Evolutionary conservation across 345 rosid genomes (phyloP).

Genomic region (Cardamine occulta): DNA sequence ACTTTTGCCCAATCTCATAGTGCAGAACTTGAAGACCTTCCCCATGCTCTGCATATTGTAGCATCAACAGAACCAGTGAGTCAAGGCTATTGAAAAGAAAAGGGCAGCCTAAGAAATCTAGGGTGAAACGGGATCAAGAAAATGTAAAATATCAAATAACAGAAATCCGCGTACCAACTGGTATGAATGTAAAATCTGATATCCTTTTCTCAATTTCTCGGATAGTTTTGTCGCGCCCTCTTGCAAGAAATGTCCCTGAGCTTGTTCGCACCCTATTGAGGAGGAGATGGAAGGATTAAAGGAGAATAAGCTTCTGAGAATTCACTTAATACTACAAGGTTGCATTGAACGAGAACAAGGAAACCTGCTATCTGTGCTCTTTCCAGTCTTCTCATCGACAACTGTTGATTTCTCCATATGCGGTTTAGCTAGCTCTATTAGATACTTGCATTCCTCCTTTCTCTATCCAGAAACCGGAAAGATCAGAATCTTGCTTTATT

Average conservation of each 20-base stretch:
- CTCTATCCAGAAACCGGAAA: slow-evolving; percentile 49
- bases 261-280: slow-evolving; percentile 86
- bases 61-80: slow-evolving; percentile 15
- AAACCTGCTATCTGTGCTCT: slow-evolving; percentile 92
- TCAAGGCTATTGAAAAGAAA: not conserved
- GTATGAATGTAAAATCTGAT: slow-evolving; percentile 86
- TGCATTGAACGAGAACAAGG: not conserved
- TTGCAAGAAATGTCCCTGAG: slow-evolving; percentile 76
- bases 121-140: slow-evolving; percentile 18
- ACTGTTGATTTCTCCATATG: slow-evolving; percentile 85
- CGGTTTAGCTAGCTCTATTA: slow-evolving; percentile 80
- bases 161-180: slow-evolving; percentile 60
- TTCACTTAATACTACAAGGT: not conserved
- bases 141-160: not conserved
- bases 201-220: slow-evolving; percentile 84
- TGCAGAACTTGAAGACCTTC: slow-evolving; percentile 97
- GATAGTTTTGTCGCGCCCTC: slow-evolving; percentile 81
- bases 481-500: not conserved
- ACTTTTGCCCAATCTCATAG: slow-evolving; percentile 92
- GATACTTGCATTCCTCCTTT: slow-evolving; percentile 76
- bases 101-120: not conserved
- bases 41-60: slow-evolving; percentile 69
- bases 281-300: slow-evolving; percentile 21
- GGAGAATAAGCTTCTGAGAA: not conserved
- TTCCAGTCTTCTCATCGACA: slow-evolving; percentile 81